phyloP scores from a whole-genome alignment of 805 yeast species.

The Pichia cephalocereana region DNA sequence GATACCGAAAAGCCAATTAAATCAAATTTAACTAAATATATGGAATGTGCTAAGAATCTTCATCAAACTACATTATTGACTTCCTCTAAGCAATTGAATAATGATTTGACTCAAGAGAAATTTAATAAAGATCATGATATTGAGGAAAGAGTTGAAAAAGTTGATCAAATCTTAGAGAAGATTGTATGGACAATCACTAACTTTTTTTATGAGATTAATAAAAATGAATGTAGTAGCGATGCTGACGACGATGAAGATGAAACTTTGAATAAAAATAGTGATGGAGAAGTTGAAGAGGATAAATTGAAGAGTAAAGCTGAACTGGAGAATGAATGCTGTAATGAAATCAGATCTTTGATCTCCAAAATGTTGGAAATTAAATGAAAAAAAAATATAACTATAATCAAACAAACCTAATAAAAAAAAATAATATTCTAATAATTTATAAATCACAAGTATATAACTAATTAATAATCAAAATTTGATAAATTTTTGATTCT shows the following conservation, averaged over 20 bases:
- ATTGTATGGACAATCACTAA: conserved; percentile 10
- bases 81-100: not conserved
- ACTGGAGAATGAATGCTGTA: conserved; percentile 13
- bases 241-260: not conserved
- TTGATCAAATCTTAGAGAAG: conserved; percentile 13
- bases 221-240: not conserved
- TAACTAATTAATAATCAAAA: too few species aligned
- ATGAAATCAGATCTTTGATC: conserved; percentile 11
- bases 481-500: too few species aligned
- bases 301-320: not conserved
- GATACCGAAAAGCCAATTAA: not conserved
- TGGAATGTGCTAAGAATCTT: conserved; percentile 3
- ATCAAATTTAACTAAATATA: conserved; percentile 2
- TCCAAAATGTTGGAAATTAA: not conserved
- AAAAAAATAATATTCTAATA: too few species aligned
- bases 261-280: not conserved
- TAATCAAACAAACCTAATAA: too few species aligned
- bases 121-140: not conserved
- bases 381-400: not conserved
- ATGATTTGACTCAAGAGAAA: not conserved
- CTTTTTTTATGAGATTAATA: conserved; percentile 8
- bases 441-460: too few species aligned
- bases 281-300: not conserved
- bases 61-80: conserved; percentile 6
- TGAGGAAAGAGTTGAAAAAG: conserved; percentile 7